Percentiles rank a stretch among this genome's conserved stretches.
phyloP scores from a whole-genome alignment of 108 stramenopile genomes.

The Pseudonitzschia pungens region DNA sequence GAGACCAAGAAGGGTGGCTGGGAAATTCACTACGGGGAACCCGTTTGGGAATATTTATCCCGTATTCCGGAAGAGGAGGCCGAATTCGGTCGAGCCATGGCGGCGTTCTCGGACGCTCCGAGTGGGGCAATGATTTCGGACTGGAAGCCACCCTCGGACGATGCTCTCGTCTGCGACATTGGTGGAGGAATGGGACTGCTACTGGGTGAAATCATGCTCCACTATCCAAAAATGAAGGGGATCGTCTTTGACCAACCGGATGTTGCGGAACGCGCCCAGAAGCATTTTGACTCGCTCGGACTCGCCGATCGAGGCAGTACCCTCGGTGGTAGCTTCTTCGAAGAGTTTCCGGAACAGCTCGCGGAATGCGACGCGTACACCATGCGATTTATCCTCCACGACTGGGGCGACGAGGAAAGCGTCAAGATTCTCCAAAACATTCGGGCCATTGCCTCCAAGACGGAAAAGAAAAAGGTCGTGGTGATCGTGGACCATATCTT shows the following conservation, averaged over 20 bases:
- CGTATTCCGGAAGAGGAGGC: conserved; percentile 5
- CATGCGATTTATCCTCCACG: conserved; percentile 6
- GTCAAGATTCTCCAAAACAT: not conserved
- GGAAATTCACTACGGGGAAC: not conserved
- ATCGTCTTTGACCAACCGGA: conserved; percentile 4
- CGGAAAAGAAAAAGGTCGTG: not conserved
- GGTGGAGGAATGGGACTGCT: conserved; percentile 10
- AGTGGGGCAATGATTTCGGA: conserved; percentile 5
- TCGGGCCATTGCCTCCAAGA: not conserved
- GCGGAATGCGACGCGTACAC: conserved; percentile 3
- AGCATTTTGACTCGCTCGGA: not conserved
- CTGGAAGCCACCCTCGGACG: conserved; percentile 10
- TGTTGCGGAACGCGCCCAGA: not conserved
- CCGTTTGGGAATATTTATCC: not conserved
- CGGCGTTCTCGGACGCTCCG: not conserved
- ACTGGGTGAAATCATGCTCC: not conserved
- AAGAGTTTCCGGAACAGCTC: not conserved
- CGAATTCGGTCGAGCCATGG: conserved; percentile 8
- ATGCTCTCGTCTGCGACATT: conserved; percentile 8
- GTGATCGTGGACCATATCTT: conserved; percentile 3
- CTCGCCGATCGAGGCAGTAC: not conserved
- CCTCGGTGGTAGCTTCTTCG: conserved; percentile 10
- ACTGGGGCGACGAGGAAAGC: conserved; percentile 1
- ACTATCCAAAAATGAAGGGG: conserved; percentile 16
- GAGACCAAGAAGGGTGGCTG: not conserved